Evolutionary conservation across 805 yeast species (phyloP).

Genomic region (Isabelozyma heimii): DNA sequence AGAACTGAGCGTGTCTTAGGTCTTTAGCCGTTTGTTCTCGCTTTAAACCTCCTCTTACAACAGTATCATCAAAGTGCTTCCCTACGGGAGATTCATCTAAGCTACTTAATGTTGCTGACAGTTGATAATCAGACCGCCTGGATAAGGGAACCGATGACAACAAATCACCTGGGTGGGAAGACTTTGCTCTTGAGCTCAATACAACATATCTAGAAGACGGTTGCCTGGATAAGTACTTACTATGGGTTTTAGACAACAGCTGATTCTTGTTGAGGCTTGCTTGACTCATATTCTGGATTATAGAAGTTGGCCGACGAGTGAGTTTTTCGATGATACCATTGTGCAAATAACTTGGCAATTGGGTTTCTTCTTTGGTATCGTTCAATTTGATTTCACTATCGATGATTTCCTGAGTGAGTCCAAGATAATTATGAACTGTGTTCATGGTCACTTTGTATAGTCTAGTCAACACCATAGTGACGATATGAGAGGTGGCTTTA

Average conservation of each 20-base stretch:
- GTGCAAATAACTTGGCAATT: constrained; percentile 61
- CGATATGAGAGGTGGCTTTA: constrained; percentile 87
- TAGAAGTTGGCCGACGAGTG: constrained; percentile 1
- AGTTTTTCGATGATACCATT: constrained; percentile 53
- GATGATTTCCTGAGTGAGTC: constrained; percentile 76
- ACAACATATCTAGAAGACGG: constrained; percentile 36
- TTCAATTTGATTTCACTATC: constrained; percentile 73
- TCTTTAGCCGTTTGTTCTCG: constrained; percentile 13
- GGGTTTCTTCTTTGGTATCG: constrained; percentile 23
- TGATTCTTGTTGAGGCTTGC: constrained; percentile 11
- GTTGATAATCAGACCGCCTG: constrained; percentile 32
- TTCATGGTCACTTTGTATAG: constrained; percentile 88
- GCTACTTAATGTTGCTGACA: constrained; percentile 1
- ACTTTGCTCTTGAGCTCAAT: constrained; percentile 49
- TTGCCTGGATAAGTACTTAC: constrained; percentile 4
- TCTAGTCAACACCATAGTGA: constrained; percentile 85
- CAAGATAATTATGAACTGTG: constrained; percentile 83
- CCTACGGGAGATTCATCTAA: not conserved
- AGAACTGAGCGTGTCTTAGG: constrained; percentile 38
- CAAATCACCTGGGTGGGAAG: constrained; percentile 80
- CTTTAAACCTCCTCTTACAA: constrained; percentile 1
- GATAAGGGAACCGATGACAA: constrained; percentile 77
- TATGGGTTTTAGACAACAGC: constrained; percentile 1
- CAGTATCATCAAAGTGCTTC: not conserved
- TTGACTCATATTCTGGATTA: constrained; percentile 1